Base-by-base conservation (phyloP, 116 monocot species). In the Papilionanthe hybrid region DNA sequence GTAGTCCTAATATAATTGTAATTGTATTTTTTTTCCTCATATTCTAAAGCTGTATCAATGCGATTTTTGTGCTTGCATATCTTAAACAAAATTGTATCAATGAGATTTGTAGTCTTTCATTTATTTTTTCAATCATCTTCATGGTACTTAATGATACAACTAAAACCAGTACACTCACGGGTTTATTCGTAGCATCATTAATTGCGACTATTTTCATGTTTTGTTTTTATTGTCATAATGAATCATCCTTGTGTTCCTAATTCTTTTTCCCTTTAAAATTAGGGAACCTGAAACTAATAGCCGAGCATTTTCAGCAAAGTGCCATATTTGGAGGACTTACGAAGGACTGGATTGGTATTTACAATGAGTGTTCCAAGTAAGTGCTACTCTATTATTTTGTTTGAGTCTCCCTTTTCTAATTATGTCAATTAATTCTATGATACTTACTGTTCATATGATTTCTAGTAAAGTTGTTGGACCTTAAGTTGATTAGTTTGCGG, bases 251-350 rank as follows among this genome's bases (percentile, higher is more conserved):
- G 69, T 4, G 1, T 1, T 23, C n/a, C 9, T 20, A 18, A 42
- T 42, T 22, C 7, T 44, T 73, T 73, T 18, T 37, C 37, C 2
- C 15, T 71, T 71, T 29, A 12, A 28, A 28, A 73, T 12, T 79
- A 99, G 99, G 80, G 78, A 99, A 95, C 77, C 78, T 99, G 43
- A 99, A 93, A 79, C 42, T 99, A 44, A 75, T 99, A 47, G 95
- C 99, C 3, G 90, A 95, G 81, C 95, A 95, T 79, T 95, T 99
- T 83, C 95, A 99, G 78, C 86, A 84, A 85, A 99, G 95, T 84
- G 95, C 95, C 80, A 89, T 91, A 84, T 81, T 95, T 87, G 99
- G 99, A 49, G 95, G 98, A 55, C 89, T 95, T 23, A 77, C 95
- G 30, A 95, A 86, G 72, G 99, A 99, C 82, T 99, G 95, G 99